Percentiles rank a stretch among this genome's conserved stretches.
Conservation (phyloP, 2,329 filamentous ascomycete species). For the Moelleriella libera region DNA sequence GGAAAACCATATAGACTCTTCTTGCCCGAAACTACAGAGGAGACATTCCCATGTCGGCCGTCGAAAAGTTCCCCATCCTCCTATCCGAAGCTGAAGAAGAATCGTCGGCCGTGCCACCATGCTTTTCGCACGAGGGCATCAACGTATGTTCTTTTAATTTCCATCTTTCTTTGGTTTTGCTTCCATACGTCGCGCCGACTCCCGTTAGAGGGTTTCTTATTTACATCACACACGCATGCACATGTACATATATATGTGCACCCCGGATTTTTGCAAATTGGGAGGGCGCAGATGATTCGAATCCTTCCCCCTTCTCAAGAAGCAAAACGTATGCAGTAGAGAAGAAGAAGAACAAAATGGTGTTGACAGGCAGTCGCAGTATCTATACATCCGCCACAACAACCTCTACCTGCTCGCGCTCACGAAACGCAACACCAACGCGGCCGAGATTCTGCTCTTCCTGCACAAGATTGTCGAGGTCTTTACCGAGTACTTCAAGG, state of each 20-base stretch:
- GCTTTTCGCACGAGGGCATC: conserved; percentile 97
- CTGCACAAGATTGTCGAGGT: conserved; percentile 97
- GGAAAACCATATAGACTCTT: conserved; percentile 54
- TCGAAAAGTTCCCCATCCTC: conserved; percentile 93
- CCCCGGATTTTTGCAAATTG: too few relatives aligned
- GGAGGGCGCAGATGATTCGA: neutral
- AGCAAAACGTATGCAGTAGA: neutral
- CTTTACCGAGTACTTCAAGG: conserved; percentile 99
- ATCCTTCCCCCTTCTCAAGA: neutral
- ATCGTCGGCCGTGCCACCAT: conserved; percentile 90
- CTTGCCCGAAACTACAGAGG: conserved; percentile 96
- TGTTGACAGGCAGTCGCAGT: conserved; percentile 34
- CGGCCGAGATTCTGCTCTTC: conserved; percentile 95
- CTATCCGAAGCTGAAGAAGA: conserved; percentile 98
- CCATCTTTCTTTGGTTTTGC: neutral
- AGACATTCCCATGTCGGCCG: conserved; percentile 97
- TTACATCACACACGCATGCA: too few relatives aligned
- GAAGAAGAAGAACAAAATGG: neutral
- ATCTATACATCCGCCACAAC: conserved; percentile 98
- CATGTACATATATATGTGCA: too few relatives aligned
- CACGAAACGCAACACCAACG: conserved; percentile 98
- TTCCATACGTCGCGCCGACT: too few relatives aligned
- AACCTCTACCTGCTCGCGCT: conserved; percentile 96
- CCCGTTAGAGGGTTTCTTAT: too few relatives aligned
- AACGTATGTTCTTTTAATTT: conserved; percentile 49